Percentiles rank a stretch among this genome's conserved stretches.
Conservation (phyloP, 805 yeast genomes). For the Candida vaughaniae region DNA sequence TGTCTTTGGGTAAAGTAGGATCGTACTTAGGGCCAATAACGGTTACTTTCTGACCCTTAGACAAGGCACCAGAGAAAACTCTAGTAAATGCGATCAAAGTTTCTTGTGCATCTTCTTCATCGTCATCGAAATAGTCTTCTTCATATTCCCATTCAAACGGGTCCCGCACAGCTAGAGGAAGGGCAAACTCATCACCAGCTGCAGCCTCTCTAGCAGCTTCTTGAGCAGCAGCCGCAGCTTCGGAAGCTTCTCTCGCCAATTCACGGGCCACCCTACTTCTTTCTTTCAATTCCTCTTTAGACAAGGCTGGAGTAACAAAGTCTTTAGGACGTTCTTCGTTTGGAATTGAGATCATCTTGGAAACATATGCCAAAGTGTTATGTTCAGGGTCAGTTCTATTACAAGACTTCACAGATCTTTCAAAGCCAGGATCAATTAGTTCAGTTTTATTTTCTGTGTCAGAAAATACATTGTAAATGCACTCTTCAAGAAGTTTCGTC, state of each 20-base stretch:
- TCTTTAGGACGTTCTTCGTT: conserved; percentile 72
- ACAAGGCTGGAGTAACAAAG: conserved; percentile 29
- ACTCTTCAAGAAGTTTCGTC: conserved; percentile 54
- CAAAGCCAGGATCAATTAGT: conserved; percentile 48
- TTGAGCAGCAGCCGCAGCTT: conserved; percentile 32
- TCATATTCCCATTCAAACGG: conserved; percentile 48
- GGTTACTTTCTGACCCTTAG: conserved; percentile 70
- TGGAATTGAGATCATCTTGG: conserved; percentile 87
- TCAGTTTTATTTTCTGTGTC: conserved; percentile 26
- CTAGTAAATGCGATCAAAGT: conserved; percentile 85
- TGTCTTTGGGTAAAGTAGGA: conserved; percentile 46
- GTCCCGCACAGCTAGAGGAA: conserved; percentile 28
- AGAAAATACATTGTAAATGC: conserved; percentile 47
- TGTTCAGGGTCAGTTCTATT: conserved; percentile 57
- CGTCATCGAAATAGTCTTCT: conserved; percentile 47
- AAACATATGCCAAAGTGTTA: conserved; percentile 65
- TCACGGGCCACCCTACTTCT: conserved; percentile 64
- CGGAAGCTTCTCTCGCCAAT: conserved; percentile 68
- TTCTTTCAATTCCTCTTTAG: conserved; percentile 60
- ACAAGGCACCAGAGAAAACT: conserved; percentile 79
- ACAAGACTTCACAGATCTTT: conserved; percentile 62
- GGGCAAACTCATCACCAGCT: conserved; percentile 24
- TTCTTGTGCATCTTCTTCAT: conserved; percentile 53
- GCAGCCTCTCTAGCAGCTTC: conserved; percentile 21
- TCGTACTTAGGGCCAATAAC: conserved; percentile 87